phyloP scores from a whole-genome alignment of 192 early-diverging fungal species.

The Spinellus fusiger region DNA sequence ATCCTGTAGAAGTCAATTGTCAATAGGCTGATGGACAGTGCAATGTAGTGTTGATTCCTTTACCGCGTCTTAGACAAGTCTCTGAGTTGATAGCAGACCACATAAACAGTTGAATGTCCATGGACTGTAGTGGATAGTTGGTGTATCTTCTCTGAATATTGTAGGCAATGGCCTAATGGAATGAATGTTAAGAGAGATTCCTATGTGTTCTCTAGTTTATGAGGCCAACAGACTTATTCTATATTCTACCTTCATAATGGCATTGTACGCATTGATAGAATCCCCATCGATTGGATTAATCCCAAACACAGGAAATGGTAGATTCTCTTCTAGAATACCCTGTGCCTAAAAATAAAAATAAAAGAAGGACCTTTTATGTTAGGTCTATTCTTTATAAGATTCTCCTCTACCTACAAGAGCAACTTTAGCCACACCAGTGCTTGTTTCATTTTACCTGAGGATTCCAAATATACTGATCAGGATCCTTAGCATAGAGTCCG shows the following conservation, averaged over 20 bases:
- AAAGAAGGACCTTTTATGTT: too few species aligned
- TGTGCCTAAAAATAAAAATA: constrained; percentile 47
- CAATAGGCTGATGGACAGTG: not conserved
- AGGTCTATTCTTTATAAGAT: too few species aligned
- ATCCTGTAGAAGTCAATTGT: constrained; percentile 29
- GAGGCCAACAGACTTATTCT: not conserved
- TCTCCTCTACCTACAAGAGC: too few species aligned
- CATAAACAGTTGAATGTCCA: constrained; percentile 71
- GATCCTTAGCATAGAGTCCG: constrained; percentile 56
- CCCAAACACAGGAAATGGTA: constrained; percentile 65
- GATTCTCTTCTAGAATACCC: constrained; percentile 44
- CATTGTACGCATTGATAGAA: constrained; percentile 32
- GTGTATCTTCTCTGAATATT: constrained; percentile 44
- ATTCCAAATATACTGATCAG: constrained; percentile 59
- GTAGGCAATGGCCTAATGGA: constrained; percentile 34
- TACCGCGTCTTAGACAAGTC: constrained; percentile 67
- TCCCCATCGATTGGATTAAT: constrained; percentile 30
- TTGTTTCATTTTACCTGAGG: constrained; percentile 46
- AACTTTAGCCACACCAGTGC: not conserved
- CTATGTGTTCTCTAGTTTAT: not conserved
- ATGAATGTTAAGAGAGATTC: not conserved
- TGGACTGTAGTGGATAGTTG: constrained; percentile 58
- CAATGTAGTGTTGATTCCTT: not conserved
- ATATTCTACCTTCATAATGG: constrained; percentile 31
- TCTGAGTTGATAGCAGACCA: constrained; percentile 57